These are phyloP conservation scores for Phytophthora podocarpi DNA, from an alignment of 352 stramenopile genomes.

Conservation along the genomic window DNA sequence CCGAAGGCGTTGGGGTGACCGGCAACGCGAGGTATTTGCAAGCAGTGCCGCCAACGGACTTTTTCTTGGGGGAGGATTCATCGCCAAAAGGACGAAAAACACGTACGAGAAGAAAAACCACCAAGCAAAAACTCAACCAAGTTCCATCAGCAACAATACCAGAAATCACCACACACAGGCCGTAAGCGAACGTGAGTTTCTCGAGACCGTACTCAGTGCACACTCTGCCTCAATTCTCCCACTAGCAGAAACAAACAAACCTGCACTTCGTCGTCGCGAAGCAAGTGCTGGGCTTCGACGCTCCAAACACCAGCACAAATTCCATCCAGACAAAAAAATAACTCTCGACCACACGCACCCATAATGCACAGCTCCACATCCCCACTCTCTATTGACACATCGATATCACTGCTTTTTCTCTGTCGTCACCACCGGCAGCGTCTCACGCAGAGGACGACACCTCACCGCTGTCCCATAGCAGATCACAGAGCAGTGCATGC, in stretches of 20 bases:
- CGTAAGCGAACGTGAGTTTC: slow-evolving; percentile 11
- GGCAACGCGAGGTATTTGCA: slow-evolving; percentile 28
- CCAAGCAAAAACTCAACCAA: too few species aligned
- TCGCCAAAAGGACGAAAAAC: slow-evolving; percentile 27
- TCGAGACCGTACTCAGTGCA: slow-evolving; percentile 15
- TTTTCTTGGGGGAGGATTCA: slow-evolving; percentile 49
- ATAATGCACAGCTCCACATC: too few species aligned
- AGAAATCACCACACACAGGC: slow-evolving; percentile 3
- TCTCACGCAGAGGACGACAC: slow-evolving; percentile 42
- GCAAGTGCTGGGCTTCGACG: slow-evolving; percentile 13
- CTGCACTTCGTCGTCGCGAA: slow-evolving; percentile 28
- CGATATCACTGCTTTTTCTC: slow-evolving; percentile 18
- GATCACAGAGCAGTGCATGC: slow-evolving; percentile 80
- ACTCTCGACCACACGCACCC: too few species aligned
- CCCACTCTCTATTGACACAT: slow-evolving; percentile 18
- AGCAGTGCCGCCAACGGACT: slow-evolving; percentile 22
- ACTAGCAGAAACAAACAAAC: slow-evolving; percentile 21
- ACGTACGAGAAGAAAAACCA: slow-evolving; percentile 12
- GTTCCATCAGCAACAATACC: neutral
- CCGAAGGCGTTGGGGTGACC: slow-evolving; percentile 14
- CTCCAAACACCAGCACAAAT: slow-evolving; percentile 3
- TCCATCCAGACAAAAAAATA: slow-evolving; percentile 7
- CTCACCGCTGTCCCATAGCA: slow-evolving; percentile 81
- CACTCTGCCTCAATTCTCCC: slow-evolving; percentile 24
- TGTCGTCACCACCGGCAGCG: neutral